Base-by-base conservation (phyloP, 2,329 filamentous ascomycete genomes). In the Eutypa lata region DNA sequence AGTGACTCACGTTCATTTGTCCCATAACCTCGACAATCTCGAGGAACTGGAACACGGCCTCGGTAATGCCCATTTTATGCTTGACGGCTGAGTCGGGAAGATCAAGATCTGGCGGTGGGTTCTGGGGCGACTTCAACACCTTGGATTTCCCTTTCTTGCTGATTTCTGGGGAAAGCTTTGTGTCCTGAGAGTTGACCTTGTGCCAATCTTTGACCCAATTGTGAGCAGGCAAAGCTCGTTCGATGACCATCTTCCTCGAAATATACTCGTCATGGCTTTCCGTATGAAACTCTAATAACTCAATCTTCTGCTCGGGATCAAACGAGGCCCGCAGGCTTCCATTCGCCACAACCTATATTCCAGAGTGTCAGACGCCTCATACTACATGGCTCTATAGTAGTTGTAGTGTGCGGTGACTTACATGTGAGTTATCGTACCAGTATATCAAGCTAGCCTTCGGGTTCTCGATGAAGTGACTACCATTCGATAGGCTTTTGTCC, bases 401-500 rank as follows among this genome's bases (percentile, higher is more conserved):
- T 16, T 48, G 7, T 10, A 50, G 31, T 5, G n/a, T 26, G 46
- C 24, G 40, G 47, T n/a, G 46, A 77, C 83, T 71, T 78, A 93
- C 89, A 67, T 94, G 91, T 55, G 88, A 89, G 49, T 87, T 88
- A 57, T 89, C 84, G 65, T 93, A 97, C 83, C 90, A 95, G 68
- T 96, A 95, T 5, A 94, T 87, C 53, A 97, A 83, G 64, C 85
- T 94, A 24, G 91, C 86, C 63, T 85, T 89, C 22, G 76, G 75
- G 65, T 90, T 91, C 61, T 90, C 88, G 21, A 97, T 87, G 61
- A 86, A 86, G 63, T 89, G 85, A 45, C 83, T 84, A 47, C 87
- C 84, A 52, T 81, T 82, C 1, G 80, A 76, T 35, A 89, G 69
- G 10, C 77, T 72, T 48, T 76, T 77, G 57, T 87, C 83, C 0